Percentiles rank a stretch among this genome's conserved stretches.
These are phyloP conservation scores for Leishmania braziliensis DNA, from an alignment of 208 protist genomes.

Conservation along the genomic window DNA sequence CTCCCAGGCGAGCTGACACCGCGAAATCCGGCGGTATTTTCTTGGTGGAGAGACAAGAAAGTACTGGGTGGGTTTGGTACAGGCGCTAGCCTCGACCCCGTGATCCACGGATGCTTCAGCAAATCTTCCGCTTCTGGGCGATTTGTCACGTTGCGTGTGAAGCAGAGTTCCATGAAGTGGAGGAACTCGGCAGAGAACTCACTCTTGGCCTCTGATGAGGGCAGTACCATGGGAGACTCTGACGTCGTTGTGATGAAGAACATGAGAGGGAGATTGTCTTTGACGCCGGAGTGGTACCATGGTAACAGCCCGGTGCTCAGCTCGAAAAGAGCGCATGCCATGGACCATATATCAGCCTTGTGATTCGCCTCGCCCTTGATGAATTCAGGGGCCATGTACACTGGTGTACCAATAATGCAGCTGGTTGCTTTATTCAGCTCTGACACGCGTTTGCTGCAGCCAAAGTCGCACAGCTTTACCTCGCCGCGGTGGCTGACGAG, in stretches of 20 bases:
- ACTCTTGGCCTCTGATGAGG: slow-evolving; percentile 37
- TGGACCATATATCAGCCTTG: slow-evolving; percentile 91
- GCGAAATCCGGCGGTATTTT: slow-evolving; percentile 12
- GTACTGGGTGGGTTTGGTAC: slow-evolving; percentile 14
- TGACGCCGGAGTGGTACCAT: slow-evolving; percentile 86
- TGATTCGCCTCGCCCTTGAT: slow-evolving; percentile 84
- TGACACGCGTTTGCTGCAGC: slow-evolving; percentile 87
- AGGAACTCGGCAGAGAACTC: slow-evolving; percentile 83
- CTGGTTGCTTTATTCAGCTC: slow-evolving; percentile 82
- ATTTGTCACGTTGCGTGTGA: slow-evolving; percentile 65
- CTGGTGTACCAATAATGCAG: slow-evolving; percentile 89
- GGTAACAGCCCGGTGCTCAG: slow-evolving; percentile 77
- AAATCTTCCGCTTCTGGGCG: slow-evolving; percentile 78
- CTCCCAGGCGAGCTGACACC: slow-evolving; percentile 24
- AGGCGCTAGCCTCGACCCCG: slow-evolving; percentile 32
- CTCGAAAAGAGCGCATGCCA: slow-evolving; percentile 90
- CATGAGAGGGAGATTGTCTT: slow-evolving; percentile 83
- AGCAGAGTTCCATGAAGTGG: slow-evolving; percentile 88
- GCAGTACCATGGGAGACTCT: slow-evolving; percentile 74
- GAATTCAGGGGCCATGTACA: slow-evolving; percentile 91
- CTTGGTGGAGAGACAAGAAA: slow-evolving; percentile 29
- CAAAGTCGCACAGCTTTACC: slow-evolving; percentile 93
- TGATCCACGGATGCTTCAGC: slow-evolving; percentile 85
- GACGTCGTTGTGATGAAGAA: slow-evolving; percentile 90
- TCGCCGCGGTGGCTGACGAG: slow-evolving; percentile 81